Evolutionary conservation across 352 stramenopile genomes (phyloP), one percentile per base, ranked within the genome.

Genomic region (Globisporangium paddicum): DNA sequence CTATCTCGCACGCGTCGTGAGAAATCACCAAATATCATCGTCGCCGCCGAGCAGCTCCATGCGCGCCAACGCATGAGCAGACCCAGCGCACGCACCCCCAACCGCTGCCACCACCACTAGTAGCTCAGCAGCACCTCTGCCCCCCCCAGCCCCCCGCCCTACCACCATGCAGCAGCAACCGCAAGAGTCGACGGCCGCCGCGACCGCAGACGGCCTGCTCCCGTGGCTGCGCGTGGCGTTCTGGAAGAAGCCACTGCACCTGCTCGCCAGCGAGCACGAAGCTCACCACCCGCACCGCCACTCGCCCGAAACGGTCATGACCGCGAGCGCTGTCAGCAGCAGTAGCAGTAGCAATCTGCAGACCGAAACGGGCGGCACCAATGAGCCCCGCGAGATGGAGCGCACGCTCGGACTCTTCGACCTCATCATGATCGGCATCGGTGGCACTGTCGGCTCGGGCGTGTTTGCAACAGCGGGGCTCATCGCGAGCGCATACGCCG

Each of bases 351-450:
- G 34, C 34, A 42, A 42, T 42, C 16, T 42, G 8, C 46, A 52
- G 46, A 28, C 58, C 55, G 42, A 62, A 67, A 21, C 23, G 30
- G 40, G 60, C 23, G 40, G 16, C 34, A 45, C 3, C 30, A 21
- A n/a, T 7, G 23, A 9, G 2, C 42, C 13, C 25, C 62, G 46
- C 28, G 23, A 82, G 51, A 79, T 82, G 56, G 62, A 69, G 63
- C 73, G 81, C 40, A 89, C 80, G 5, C 72, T 98, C 0, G 75
- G 74, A 0, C 77, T 98, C 28, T 95, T 96, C 59, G 95, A 98
- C 71, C 73, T 98, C 6, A 71, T 98, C 14, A 93, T 86, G 70
- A 82, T 98, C 60, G 95, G 95, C 50, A 96, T 98, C 11, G 93
- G 95, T 7, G 94, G 87, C 26, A 98, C 95, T 0, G 86, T 98